phyloP scores from a whole-genome alignment of 345 rosid genomes.

The Hibiscus trionum region DNA sequence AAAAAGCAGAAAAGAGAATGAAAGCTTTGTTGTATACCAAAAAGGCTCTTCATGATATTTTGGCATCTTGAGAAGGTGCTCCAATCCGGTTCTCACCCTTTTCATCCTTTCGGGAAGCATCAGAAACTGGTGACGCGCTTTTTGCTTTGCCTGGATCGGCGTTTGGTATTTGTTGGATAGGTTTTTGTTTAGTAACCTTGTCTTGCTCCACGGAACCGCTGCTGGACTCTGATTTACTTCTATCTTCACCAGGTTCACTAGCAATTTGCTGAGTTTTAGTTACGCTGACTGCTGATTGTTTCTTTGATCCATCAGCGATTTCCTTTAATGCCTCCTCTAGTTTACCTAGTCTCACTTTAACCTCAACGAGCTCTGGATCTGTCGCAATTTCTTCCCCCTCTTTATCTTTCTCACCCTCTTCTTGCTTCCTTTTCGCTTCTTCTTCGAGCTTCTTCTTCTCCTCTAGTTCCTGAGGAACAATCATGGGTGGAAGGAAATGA shows the following conservation, averaged over 20 bases:
- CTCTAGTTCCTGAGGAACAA: slow-evolving; percentile 48
- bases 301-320: slow-evolving; percentile 53
- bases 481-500: not conserved
- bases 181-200: slow-evolving; percentile 4
- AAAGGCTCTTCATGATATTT: slow-evolving; percentile 3
- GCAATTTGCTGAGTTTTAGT: slow-evolving; percentile 30
- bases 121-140: slow-evolving; percentile 6
- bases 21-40: not conserved
- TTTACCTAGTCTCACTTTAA: slow-evolving; percentile 61
- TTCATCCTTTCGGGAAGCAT: slow-evolving; percentile 22
- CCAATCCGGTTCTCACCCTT: slow-evolving; percentile 9
- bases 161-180: slow-evolving; percentile 10
- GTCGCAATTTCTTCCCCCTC: slow-evolving; percentile 39
- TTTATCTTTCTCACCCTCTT: slow-evolving; percentile 23
- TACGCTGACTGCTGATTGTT: slow-evolving; percentile 23
- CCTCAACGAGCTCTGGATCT: slow-evolving; percentile 43
- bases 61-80: slow-evolving; percentile 14
- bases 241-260: not conserved
- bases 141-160: slow-evolving; percentile 2
- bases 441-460: slow-evolving; percentile 45
- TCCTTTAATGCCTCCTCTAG: slow-evolving; percentile 66
- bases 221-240: slow-evolving; percentile 14
- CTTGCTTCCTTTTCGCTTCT: slow-evolving; percentile 30
- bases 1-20: not conserved
- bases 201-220: slow-evolving; percentile 15